Percentiles rank a stretch among this genome's conserved stretches.
These are phyloP conservation scores for Helicostylum pulchrum DNA, from an alignment of 192 early-diverging fungal genomes.

Conservation along the genomic window DNA sequence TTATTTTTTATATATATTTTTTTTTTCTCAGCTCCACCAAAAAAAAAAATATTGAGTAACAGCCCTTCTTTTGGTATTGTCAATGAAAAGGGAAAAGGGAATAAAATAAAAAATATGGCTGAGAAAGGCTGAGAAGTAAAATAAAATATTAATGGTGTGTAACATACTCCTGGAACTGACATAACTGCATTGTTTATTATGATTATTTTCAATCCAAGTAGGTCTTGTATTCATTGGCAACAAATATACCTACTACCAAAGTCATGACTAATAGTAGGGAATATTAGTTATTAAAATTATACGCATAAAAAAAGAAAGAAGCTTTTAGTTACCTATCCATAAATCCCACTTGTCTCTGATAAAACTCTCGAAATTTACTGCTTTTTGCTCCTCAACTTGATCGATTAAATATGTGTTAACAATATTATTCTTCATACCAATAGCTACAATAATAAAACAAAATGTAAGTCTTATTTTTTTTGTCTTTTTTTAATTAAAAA, in stretches of 20 bases:
- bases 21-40: too few species aligned
- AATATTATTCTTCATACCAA: conserved; percentile 7
- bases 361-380: conserved; percentile 5
- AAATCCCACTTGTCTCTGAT: conserved; percentile 14
- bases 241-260: not conserved
- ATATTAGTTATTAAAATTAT: not conserved
- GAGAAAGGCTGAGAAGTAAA: too few species aligned
- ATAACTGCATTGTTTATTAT: too few species aligned
- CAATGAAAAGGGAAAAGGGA: too few species aligned
- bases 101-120: too few species aligned
- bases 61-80: too few species aligned
- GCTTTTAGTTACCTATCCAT: conserved; percentile 3
- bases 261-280: not conserved
- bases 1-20: too few species aligned
- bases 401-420: conserved; percentile 14
- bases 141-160: too few species aligned
- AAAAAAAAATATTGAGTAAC: too few species aligned
- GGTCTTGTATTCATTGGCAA: not conserved
- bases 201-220: not conserved
- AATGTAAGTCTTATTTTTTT: not conserved
- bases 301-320: not conserved
- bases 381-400: not conserved
- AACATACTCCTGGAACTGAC: too few species aligned
- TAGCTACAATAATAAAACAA: not conserved
- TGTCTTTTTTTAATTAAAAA: not conserved